phyloP scores from a whole-genome alignment of 345 rosid species.

The Xanthoceras sorbifolium region DNA sequence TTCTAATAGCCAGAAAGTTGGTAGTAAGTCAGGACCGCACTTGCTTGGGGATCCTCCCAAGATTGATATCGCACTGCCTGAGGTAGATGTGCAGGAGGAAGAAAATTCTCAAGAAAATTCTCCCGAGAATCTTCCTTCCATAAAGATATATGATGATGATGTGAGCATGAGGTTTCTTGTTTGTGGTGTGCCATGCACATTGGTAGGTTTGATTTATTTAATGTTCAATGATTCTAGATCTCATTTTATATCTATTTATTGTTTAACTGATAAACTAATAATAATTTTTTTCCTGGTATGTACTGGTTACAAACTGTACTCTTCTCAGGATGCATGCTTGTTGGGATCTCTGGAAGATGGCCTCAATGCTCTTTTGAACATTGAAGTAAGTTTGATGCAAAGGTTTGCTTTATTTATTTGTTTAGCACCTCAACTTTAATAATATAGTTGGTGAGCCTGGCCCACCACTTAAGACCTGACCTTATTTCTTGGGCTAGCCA shows the following conservation, averaged over 20 bases:
- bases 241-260: constrained; percentile 17
- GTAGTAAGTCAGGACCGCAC: constrained; percentile 57
- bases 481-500: neutral
- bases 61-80: constrained; percentile 67
- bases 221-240: neutral
- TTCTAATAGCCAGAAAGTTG: constrained; percentile 45
- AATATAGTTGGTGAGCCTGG: neutral
- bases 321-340: constrained; percentile 62
- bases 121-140: constrained; percentile 70
- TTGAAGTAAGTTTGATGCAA: constrained; percentile 73
- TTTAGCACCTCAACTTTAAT: constrained; percentile 7
- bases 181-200: constrained; percentile 65
- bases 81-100: constrained; percentile 64
- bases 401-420: neutral
- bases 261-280: constrained; percentile 19
- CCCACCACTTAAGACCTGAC: neutral
- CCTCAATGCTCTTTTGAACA: constrained; percentile 84
- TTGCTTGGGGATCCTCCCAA: constrained; percentile 94
- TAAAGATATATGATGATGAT: constrained; percentile 94
- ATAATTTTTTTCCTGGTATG: constrained; percentile 12
- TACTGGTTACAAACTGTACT: constrained; percentile 23
- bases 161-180: constrained; percentile 84
- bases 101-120: constrained; percentile 77
- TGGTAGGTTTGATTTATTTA: constrained; percentile 51
- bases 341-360: constrained; percentile 89